Percentiles rank a stretch among this genome's conserved stretches.
Conservation (phyloP, 2,329 filamentous ascomycete genomes). For the Aspergillus pseudoviridinutans region DNA sequence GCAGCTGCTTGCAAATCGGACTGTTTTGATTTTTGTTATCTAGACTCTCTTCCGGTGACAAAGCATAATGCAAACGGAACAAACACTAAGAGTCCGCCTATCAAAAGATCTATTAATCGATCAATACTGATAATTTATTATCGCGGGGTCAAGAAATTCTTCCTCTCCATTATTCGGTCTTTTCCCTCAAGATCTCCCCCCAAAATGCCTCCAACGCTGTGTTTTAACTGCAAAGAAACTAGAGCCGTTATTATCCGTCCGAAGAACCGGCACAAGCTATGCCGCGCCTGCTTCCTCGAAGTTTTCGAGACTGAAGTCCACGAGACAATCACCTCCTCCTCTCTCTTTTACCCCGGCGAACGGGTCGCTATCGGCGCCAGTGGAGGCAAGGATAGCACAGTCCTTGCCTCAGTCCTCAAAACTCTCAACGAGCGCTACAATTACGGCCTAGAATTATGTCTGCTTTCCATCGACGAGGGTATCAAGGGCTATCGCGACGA, state of each 20-base stretch:
- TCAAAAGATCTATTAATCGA: slow-evolving; percentile 3
- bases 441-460: slow-evolving; percentile 79
- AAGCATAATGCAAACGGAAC: slow-evolving; percentile 11
- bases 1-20: background rate
- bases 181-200: background rate
- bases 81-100: slow-evolving; percentile 4
- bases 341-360: slow-evolving; percentile 80
- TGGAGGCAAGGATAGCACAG: slow-evolving; percentile 95
- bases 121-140: slow-evolving; percentile 4
- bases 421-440: slow-evolving; percentile 85
- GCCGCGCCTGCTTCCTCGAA: slow-evolving; percentile 78
- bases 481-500: slow-evolving; percentile 97
- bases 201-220: slow-evolving; percentile 71
- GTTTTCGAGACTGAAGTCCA: slow-evolving; percentile 93
- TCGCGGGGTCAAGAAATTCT: slow-evolving; percentile 2
- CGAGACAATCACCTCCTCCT: slow-evolving; percentile 77
- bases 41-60: background rate
- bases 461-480: slow-evolving; percentile 93
- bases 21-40: background rate
- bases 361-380: slow-evolving; percentile 91
- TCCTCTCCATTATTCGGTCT: background rate
- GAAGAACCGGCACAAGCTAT: slow-evolving; percentile 92
- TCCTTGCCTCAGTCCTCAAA: slow-evolving; percentile 89
- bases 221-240: slow-evolving; percentile 69
- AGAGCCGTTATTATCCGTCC: slow-evolving; percentile 88